Evolutionary conservation across 768 basidiomycete species (phyloP).

Genomic region (Leccinellum albellum): DNA sequence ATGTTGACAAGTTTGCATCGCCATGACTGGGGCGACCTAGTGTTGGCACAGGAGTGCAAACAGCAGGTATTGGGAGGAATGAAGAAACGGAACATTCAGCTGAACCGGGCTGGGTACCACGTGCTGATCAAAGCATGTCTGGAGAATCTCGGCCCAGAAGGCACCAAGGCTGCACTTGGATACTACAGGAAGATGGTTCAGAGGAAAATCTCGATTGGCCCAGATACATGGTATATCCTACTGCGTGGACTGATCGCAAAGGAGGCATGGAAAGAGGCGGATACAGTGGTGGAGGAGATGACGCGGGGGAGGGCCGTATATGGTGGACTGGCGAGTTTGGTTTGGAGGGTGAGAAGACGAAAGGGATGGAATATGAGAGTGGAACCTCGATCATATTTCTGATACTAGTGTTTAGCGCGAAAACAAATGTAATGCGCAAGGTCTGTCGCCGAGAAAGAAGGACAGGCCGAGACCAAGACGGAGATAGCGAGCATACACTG

Average conservation of each 20-base stretch:
- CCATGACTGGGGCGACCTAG: slow-evolving; percentile 45
- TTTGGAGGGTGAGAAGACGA: slow-evolving; percentile 45
- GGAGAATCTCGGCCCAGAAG: slow-evolving; percentile 45
- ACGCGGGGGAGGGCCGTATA: slow-evolving; percentile 42
- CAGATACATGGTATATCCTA: slow-evolving; percentile 77
- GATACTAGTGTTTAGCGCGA: slow-evolving; percentile 16
- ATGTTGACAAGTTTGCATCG: slow-evolving; percentile 72
- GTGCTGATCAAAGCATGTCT: slow-evolving; percentile 69
- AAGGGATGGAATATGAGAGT: slow-evolving; percentile 28
- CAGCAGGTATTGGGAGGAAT: slow-evolving; percentile 55
- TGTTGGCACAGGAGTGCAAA: slow-evolving; percentile 44
- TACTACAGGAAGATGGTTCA: slow-evolving; percentile 61
- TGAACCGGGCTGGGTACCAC: slow-evolving; percentile 71
- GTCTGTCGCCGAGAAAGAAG: slow-evolving; percentile 54
- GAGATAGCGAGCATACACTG: slow-evolving; percentile 71
- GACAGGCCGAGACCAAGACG: slow-evolving; percentile 57
- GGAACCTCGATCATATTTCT: slow-evolving; percentile 30
- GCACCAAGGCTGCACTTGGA: slow-evolving; percentile 50
- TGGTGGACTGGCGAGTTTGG: slow-evolving; percentile 44
- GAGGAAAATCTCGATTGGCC: slow-evolving; percentile 42
- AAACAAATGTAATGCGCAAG: slow-evolving; percentile 10
- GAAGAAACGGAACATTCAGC: slow-evolving; percentile 47
- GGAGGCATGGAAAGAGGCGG: slow-evolving; percentile 58
- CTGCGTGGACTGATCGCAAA: slow-evolving; percentile 59
- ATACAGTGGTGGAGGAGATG: slow-evolving; percentile 62